A percentile compares a stretch with the other conserved stretches of the same genome.
Conservation (phyloP, 2,329 filamentous ascomycete species). For the Apiospora saccharicola region DNA sequence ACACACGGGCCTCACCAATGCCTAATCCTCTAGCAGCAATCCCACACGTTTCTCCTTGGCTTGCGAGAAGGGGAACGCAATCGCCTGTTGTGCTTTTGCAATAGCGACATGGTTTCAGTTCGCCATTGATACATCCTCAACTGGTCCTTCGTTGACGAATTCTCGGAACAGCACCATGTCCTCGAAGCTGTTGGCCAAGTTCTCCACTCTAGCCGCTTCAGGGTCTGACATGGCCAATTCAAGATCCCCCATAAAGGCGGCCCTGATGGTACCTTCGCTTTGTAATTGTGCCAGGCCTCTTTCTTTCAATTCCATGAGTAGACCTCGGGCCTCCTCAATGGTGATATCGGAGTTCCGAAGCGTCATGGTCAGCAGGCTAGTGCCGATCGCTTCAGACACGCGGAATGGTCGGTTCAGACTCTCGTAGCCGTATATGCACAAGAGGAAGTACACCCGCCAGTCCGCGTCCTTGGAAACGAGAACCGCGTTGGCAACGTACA, state of each 20-base stretch:
- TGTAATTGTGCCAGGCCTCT: slow-evolving; percentile 32
- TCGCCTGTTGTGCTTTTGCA: neutral
- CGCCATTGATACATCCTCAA: slow-evolving; percentile 7
- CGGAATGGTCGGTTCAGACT: slow-evolving; percentile 45
- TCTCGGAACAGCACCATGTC: slow-evolving; percentile 46
- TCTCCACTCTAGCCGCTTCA: slow-evolving; percentile 44
- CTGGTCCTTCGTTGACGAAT: slow-evolving; percentile 29
- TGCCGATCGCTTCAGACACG: slow-evolving; percentile 44
- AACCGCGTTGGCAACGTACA: slow-evolving; percentile 49
- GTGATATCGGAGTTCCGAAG: slow-evolving; percentile 43
- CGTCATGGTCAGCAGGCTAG: slow-evolving; percentile 46
- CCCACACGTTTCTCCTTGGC: neutral
- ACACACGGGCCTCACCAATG: neutral
- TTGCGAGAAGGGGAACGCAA: neutral
- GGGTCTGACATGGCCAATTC: slow-evolving; percentile 46
- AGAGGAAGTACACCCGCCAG: slow-evolving; percentile 44
- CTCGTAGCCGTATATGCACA: slow-evolving; percentile 50
- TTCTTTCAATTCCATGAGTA: slow-evolving; percentile 42
- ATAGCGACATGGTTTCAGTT: neutral
- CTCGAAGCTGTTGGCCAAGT: slow-evolving; percentile 43
- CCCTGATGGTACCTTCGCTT: slow-evolving; percentile 40
- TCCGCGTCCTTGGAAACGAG: slow-evolving; percentile 38
- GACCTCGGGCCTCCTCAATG: slow-evolving; percentile 37
- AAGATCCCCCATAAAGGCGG: slow-evolving; percentile 48
- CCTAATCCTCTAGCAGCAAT: neutral